Conservation (phyloP, 257 asterid genomes). For the Solanum etuberosum region DNA sequence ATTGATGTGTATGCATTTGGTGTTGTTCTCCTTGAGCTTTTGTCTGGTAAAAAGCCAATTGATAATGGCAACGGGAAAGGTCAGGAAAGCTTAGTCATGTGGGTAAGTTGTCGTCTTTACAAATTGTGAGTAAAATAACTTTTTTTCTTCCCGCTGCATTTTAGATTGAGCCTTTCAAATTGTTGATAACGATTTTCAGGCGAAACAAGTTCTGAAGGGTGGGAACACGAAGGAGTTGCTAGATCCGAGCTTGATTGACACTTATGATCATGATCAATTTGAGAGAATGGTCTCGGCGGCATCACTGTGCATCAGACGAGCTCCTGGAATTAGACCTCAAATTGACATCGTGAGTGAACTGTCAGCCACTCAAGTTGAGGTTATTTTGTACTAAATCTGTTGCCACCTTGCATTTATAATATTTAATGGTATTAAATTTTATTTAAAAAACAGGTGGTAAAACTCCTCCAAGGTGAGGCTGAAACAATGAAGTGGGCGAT, state of each 20-base stretch:
- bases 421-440: background rate
- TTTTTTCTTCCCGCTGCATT: background rate
- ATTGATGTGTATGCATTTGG: constrained; percentile 92
- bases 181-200: constrained; percentile 28
- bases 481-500: constrained; percentile 47
- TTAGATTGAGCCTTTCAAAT: background rate
- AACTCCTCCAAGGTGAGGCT: constrained; percentile 63
- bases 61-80: constrained; percentile 53
- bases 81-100: constrained; percentile 71
- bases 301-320: constrained; percentile 56
- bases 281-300: constrained; percentile 74
- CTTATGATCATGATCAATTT: constrained; percentile 41
- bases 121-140: background rate
- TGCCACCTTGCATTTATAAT: background rate
- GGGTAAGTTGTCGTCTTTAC: constrained; percentile 46
- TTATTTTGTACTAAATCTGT: background rate
- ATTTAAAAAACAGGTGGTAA: constrained; percentile 37
- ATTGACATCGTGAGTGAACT: constrained; percentile 40
- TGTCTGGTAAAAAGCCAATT: constrained; percentile 82
- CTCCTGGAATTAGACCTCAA: constrained; percentile 63
- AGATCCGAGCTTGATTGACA: constrained; percentile 45
- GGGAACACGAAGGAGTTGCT: constrained; percentile 42
- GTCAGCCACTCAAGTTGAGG: background rate
- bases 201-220: constrained; percentile 46
- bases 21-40: constrained; percentile 86